Percentiles rank a stretch among this genome's conserved stretches.
Conservation (phyloP, 495 filamentous ascomycete species). For the Xylaria cubensis region DNA sequence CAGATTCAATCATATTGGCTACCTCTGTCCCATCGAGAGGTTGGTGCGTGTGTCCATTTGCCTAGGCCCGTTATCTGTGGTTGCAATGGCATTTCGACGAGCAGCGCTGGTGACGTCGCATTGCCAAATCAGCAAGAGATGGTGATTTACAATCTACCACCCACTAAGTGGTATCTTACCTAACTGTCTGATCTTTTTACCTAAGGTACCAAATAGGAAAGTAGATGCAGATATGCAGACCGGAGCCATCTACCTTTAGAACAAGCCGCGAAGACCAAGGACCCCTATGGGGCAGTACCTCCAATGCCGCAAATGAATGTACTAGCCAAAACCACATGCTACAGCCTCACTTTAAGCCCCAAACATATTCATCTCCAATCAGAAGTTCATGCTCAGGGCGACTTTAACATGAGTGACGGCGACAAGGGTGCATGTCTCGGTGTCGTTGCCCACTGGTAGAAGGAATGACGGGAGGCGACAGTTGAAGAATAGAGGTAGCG, state of each 20-base stretch:
- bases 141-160: neutral
- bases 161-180: neutral
- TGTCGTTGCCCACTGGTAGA: neutral
- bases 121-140: slow-evolving; percentile 17
- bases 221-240: neutral
- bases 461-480: neutral
- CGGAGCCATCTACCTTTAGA: neutral
- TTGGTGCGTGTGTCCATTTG: slow-evolving; percentile 2
- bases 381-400: neutral
- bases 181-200: slow-evolving; percentile 8
- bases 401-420: neutral
- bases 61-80: neutral
- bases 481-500: neutral
- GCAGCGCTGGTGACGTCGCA: slow-evolving; percentile 22
- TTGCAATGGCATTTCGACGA: neutral
- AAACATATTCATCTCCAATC: neutral
- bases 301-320: neutral
- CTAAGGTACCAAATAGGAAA: neutral
- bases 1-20: neutral
- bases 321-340: neutral
- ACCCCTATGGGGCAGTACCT: neutral
- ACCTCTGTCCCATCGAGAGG: neutral
- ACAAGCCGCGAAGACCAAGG: neutral
- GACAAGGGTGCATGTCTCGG: slow-evolving; percentile 9
- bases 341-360: neutral